Evolutionary conservation across 129 eudicot species (phyloP).

Genomic region (Ambrosia artemisiifolia): DNA sequence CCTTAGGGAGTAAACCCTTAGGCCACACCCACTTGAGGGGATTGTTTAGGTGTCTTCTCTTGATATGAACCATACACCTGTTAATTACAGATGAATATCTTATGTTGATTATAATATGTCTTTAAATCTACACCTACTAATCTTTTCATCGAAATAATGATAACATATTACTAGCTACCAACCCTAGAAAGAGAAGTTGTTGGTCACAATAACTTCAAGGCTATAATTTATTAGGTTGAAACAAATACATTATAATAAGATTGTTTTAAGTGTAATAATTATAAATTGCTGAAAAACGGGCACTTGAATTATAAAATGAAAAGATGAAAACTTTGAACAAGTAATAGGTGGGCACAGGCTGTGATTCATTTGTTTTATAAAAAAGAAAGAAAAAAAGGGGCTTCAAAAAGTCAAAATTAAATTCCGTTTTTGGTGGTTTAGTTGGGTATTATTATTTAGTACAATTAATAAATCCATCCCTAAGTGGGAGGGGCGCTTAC

Average conservation of each 20-base stretch:
- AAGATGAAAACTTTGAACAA: constrained; percentile 16
- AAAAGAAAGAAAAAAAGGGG: constrained; percentile 7
- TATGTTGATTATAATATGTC: background rate
- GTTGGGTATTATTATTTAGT: background rate
- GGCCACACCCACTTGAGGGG: background rate
- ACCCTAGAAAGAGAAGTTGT: constrained; percentile 33
- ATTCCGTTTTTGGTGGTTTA: constrained; percentile 6
- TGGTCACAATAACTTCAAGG: constrained; percentile 23
- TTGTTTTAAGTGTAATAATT: constrained; percentile 21
- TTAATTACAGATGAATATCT: background rate
- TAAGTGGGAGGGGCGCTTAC: too few species aligned
- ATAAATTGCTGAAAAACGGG: constrained; percentile 32
- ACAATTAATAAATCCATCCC: too few species aligned
- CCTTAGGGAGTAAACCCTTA: too few species aligned
- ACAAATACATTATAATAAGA: constrained; percentile 11
- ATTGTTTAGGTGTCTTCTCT: background rate
- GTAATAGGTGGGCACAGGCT: constrained; percentile 24
- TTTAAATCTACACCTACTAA: constrained; percentile 14
- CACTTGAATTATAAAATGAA: constrained; percentile 9
- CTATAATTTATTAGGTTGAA: constrained; percentile 19
- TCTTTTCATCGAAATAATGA: background rate
- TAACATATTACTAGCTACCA: constrained; percentile 7
- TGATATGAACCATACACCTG: background rate
- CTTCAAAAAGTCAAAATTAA: constrained; percentile 22
- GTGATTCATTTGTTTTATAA: constrained; percentile 20